Conservation (phyloP, 164 flowering plant species). For the Umbilicus rupestris region DNA sequence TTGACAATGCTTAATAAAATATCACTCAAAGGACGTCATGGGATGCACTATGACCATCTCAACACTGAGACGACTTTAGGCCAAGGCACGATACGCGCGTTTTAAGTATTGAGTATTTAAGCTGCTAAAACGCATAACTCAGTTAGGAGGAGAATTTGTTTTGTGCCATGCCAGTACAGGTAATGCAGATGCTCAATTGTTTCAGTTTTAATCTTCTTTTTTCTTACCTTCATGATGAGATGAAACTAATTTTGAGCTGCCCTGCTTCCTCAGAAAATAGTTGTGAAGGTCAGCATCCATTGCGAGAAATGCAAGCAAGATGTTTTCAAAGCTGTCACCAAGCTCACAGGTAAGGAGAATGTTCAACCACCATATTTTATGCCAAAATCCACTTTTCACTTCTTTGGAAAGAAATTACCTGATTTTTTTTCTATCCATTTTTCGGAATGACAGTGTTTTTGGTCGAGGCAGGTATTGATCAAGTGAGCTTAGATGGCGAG, state of each 20-base stretch:
- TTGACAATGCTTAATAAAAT: neutral
- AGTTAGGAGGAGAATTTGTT: neutral
- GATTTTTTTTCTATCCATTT: too few relatives aligned
- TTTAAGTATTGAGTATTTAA: neutral
- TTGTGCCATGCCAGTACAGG: neutral
- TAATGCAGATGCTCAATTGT: neutral
- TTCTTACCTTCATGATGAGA: neutral
- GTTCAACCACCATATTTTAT: too few relatives aligned
- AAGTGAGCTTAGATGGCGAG: slow-evolving; percentile 18
- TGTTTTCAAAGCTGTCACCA: slow-evolving; percentile 26
- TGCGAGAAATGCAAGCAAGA: slow-evolving; percentile 23
- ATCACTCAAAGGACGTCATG: neutral
- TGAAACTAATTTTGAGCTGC: neutral
- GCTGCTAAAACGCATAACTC: neutral
- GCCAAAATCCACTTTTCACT: too few relatives aligned
- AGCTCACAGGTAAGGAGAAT: slow-evolving; percentile 20
- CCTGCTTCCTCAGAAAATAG: slow-evolving; percentile 19
- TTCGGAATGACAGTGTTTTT: neutral
- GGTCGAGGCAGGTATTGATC: slow-evolving; percentile 26
- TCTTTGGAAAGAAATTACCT: neutral
- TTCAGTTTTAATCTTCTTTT: neutral
- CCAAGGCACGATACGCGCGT: neutral
- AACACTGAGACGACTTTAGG: neutral
- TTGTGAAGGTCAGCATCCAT: slow-evolving; percentile 25
- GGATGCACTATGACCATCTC: neutral